phyloP scores from a whole-genome alignment of 2,329 filamentous ascomycete genomes.

The Pseudopithomyces chartarum region DNA sequence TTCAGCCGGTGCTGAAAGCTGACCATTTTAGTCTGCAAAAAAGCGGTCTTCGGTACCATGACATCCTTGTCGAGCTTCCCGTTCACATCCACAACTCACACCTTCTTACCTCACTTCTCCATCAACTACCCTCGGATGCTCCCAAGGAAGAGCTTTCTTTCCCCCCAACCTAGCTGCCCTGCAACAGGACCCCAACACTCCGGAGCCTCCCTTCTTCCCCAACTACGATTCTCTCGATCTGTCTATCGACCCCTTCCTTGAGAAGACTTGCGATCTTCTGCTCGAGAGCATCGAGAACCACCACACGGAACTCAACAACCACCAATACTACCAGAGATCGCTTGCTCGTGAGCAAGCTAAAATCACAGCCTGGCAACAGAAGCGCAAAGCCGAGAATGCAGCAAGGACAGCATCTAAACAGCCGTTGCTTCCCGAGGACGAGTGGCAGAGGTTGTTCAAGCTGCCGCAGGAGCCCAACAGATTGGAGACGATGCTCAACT shows the following conservation, averaged over 20 bases:
- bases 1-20: conserved; percentile 5
- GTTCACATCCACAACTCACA: conserved; percentile 95
- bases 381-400: conserved; percentile 95
- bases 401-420: conserved; percentile 86
- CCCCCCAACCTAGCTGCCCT: conserved; percentile 82
- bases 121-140: conserved; percentile 79
- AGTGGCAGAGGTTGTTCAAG: conserved; percentile 99
- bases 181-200: conserved; percentile 64
- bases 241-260: conserved; percentile 94
- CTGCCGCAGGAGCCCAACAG: conserved; percentile 92
- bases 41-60: conserved; percentile 89
- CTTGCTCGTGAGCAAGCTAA: conserved; percentile 93
- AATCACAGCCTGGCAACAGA: conserved; percentile 94
- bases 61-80: conserved; percentile 89
- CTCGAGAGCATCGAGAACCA: conserved; percentile 97
- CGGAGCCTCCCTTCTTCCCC: conserved; percentile 72
- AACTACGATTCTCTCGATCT: conserved; percentile 91
- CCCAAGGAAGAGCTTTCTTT: conserved; percentile 71
- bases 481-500: conserved; percentile 92
- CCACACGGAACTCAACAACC: conserved; percentile 99
- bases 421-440: conserved; percentile 86
- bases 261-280: conserved; percentile 96
- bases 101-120: conserved; percentile 91
- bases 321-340: conserved; percentile 95
- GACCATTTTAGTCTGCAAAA: conserved; percentile 76